These are phyloP conservation scores for Diatrype stigma DNA, from an alignment of 2,329 filamentous ascomycete genomes.

Conservation along the genomic window DNA sequence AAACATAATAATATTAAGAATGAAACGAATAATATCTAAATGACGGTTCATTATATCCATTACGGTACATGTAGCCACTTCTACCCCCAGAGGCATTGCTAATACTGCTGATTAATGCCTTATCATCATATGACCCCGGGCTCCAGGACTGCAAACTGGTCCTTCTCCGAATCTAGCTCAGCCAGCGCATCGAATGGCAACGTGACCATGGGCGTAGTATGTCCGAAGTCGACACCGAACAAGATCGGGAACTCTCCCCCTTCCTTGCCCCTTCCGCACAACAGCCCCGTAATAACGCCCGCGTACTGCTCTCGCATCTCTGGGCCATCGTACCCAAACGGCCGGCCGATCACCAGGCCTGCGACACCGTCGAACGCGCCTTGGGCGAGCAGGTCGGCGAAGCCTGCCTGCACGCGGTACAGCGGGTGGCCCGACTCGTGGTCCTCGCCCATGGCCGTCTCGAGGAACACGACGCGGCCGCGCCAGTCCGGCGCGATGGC, in stretches of 20 bases:
- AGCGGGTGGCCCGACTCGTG: constrained; percentile 20
- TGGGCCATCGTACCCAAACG: constrained; percentile 35
- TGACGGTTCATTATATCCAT: no score
- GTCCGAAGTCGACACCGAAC: constrained; percentile 39
- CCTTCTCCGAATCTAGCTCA: constrained; percentile 33
- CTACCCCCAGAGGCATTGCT: no score
- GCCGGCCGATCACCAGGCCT: constrained; percentile 38
- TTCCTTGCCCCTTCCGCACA: constrained; percentile 32
- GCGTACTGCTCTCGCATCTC: constrained; percentile 25
- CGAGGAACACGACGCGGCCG: constrained; percentile 36
- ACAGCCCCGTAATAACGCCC: constrained; percentile 25
- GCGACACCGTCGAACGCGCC: constrained; percentile 37
- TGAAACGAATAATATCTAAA: no score
- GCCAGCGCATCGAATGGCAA: constrained; percentile 35
- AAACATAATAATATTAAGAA: no score
- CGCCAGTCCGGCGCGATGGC: constrained; percentile 33
- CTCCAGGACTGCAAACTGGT: constrained; percentile 30
- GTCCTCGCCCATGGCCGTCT: constrained; percentile 34
- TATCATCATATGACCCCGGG: constrained; percentile 9
- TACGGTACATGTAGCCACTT: no score
- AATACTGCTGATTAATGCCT: no score
- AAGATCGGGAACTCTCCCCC: constrained; percentile 34
- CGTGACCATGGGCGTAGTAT: constrained; percentile 38
- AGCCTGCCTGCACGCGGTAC: constrained; percentile 25
- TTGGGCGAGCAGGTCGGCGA: constrained; percentile 37